Percentiles rank a stretch among this genome's conserved stretches.
Conservation (phyloP, 176 grass and related monocot species). For the Avena eriantha region DNA sequence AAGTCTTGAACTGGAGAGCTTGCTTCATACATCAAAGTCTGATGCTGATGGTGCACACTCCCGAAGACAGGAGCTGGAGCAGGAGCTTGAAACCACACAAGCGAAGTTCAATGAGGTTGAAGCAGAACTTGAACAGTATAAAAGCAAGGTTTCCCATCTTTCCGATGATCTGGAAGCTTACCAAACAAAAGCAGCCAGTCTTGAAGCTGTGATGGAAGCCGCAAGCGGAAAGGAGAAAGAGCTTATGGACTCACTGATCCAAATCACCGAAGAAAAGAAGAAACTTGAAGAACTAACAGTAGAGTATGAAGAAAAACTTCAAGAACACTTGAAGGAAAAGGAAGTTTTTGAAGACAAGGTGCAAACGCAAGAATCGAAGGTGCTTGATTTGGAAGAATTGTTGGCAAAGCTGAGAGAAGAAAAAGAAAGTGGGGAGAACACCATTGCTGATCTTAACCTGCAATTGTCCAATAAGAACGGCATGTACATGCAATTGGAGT, state of each 20-base stretch:
- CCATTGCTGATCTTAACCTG: conserved; percentile 56
- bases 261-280: conserved; percentile 72
- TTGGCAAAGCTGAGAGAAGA: conserved; percentile 65
- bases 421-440: conserved; percentile 54
- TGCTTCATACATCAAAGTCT: conserved; percentile 65
- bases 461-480: conserved; percentile 57
- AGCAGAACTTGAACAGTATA: conserved; percentile 53
- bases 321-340: conserved; percentile 60
- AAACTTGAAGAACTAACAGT: conserved; percentile 57
- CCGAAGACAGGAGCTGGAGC: conserved; percentile 57
- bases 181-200: conserved; percentile 62
- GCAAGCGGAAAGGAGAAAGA: conserved; percentile 67
- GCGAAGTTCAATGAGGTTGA: conserved; percentile 55
- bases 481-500: conserved; percentile 53
- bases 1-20: conserved; percentile 69
- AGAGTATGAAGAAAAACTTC: conserved; percentile 56
- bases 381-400: conserved; percentile 54
- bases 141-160: conserved; percentile 57
- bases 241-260: conserved; percentile 59
- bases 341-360: conserved; percentile 61
- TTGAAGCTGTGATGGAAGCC: conserved; percentile 64
- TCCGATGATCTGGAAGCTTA: conserved; percentile 58
- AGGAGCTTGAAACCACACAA: conserved; percentile 45
- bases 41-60: conserved; percentile 62
- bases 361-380: conserved; percentile 63